Conservation (phyloP, 768 basidiomycete species). For the Myochromella boudieri region DNA sequence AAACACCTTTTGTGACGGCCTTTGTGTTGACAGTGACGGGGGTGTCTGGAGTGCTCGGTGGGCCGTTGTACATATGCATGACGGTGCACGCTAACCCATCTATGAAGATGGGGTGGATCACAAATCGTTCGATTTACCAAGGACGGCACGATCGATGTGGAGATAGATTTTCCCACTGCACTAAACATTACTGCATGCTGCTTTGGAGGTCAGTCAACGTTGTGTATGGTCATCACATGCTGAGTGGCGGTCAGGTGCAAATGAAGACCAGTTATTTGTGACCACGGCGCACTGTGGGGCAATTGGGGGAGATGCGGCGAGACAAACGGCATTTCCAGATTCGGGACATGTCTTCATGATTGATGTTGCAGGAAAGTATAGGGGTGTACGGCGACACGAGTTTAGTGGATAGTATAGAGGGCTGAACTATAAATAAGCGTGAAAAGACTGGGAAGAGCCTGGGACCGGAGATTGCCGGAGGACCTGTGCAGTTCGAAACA, state of each 20-base stretch:
- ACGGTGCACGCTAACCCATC: conserved; percentile 10
- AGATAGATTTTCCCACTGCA: conserved; percentile 60
- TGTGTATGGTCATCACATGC: neutral
- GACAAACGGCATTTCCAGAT: conserved; percentile 50
- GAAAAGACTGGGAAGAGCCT: conserved; percentile 4
- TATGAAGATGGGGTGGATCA: conserved; percentile 62
- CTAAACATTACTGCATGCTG: conserved; percentile 67
- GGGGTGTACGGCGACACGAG: conserved; percentile 33
- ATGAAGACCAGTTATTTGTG: conserved; percentile 64
- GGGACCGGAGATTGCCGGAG: conserved; percentile 34
- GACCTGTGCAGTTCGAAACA: conserved; percentile 45
- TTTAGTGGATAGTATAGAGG: conserved; percentile 29
- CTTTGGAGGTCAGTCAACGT: conserved; percentile 55
- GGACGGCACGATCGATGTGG: conserved; percentile 54
- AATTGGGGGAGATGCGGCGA: conserved; percentile 48
- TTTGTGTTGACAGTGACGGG: conserved; percentile 64
- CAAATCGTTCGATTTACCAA: conserved; percentile 53
- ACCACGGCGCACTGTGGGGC: conserved; percentile 64
- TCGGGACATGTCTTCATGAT: conserved; percentile 57
- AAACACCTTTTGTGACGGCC: conserved; percentile 59
- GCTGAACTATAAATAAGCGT: neutral
- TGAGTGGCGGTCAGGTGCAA: conserved; percentile 44
- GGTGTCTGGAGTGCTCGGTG: conserved; percentile 65
- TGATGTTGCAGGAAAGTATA: conserved; percentile 43
- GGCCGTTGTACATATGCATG: conserved; percentile 3